phyloP scores from a whole-genome alignment of 306 rosid species.

The Vigna mungo region DNA sequence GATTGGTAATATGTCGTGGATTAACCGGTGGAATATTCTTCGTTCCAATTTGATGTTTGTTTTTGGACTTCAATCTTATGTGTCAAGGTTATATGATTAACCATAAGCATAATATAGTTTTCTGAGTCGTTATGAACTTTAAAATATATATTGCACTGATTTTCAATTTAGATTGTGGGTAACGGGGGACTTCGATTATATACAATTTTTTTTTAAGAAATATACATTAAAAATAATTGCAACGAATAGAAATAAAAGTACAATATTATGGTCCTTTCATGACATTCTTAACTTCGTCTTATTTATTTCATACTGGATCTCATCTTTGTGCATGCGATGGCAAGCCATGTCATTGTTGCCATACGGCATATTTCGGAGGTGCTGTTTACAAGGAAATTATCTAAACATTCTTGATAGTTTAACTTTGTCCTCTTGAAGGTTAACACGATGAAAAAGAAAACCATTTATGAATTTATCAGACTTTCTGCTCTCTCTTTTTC shows the following conservation, averaged over 20 bases:
- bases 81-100: neutral
- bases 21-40: no score
- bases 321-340: neutral
- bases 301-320: neutral
- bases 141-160: no score
- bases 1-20: neutral
- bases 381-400: neutral
- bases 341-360: neutral
- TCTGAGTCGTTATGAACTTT: neutral
- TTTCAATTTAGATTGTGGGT: neutral
- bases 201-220: neutral
- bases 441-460: constrained; percentile 3
- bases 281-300: neutral
- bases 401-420: neutral
- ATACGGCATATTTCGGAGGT: neutral
- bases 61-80: neutral
- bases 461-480: neutral
- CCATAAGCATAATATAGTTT: neutral
- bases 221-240: neutral
- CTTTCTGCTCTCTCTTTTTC: neutral
- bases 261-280: neutral
- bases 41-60: constrained; percentile 4
- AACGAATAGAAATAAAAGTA: neutral
- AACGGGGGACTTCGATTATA: neutral
- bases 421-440: neutral